Evolutionary conservation across 164 flowering plant species (phyloP).

Genomic region (Magnolia kwangsiensis): DNA sequence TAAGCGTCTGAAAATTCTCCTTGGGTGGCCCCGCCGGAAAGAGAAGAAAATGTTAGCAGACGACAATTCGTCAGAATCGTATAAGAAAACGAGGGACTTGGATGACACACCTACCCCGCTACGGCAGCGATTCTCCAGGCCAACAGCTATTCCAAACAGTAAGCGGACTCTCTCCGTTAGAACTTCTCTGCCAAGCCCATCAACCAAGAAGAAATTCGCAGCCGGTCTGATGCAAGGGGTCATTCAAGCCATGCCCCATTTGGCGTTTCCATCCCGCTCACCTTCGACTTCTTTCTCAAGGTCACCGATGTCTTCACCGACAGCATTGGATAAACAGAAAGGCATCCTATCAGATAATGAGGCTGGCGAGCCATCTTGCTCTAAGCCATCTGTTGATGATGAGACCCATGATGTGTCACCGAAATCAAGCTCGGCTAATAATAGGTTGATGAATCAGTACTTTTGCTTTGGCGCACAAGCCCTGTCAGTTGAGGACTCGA

Average conservation of each 20-base stretch:
- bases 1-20: conserved; percentile 48
- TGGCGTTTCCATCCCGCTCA: conserved; percentile 24
- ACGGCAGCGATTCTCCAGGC: conserved; percentile 60
- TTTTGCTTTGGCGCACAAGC: conserved; percentile 79
- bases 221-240: conserved; percentile 67
- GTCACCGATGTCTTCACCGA: conserved; percentile 45
- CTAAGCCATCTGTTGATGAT: conserved; percentile 9
- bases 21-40: conserved; percentile 60
- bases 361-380: conserved; percentile 27
- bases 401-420: conserved; percentile 5
- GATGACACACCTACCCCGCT: conserved; percentile 64
- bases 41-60: conserved; percentile 33
- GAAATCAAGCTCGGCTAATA: conserved; percentile 34
- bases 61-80: conserved; percentile 28
- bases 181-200: conserved; percentile 69
- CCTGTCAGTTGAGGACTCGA: conserved; percentile 40
- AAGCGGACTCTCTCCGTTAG: conserved; percentile 68
- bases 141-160: conserved; percentile 49
- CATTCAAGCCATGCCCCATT: conserved; percentile 54
- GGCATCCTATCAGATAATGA: conserved; percentile 12
- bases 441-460: conserved; percentile 65
- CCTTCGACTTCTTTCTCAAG: conserved; percentile 40
- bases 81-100: conserved; percentile 29
- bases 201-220: conserved; percentile 72
- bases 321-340: conserved; percentile 24